Evolutionary conservation across 768 basidiomycete genomes (phyloP).

Genomic region (Collybiopsis luxurians): DNA sequence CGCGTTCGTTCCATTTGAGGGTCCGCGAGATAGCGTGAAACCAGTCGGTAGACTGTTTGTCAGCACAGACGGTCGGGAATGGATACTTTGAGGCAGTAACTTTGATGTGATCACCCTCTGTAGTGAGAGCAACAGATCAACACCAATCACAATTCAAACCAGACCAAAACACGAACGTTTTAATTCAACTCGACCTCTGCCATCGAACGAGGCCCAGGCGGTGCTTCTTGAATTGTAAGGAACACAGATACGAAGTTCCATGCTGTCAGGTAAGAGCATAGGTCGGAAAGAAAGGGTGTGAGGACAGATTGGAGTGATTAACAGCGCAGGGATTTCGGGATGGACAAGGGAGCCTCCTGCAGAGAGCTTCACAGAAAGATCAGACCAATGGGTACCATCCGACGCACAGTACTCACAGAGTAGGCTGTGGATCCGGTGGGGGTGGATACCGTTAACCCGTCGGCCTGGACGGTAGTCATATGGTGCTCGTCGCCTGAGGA

Average conservation of each 20-base stretch:
- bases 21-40: conserved; percentile 96
- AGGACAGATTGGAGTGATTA: conserved; percentile 97
- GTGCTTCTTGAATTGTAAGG: conserved; percentile 98
- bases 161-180: conserved; percentile 64
- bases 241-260: conserved; percentile 98
- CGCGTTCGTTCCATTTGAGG: conserved; percentile 98
- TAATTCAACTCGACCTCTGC: conserved; percentile 92
- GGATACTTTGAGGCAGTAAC: conserved; percentile 96
- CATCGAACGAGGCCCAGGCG: conserved; percentile 99
- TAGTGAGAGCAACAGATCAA: conserved; percentile 4
- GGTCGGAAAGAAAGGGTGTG: conserved; percentile 98
- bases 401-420: conserved; percentile 57
- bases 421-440: conserved; percentile 99
- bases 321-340: conserved; percentile 93
- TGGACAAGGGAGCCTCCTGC: conserved; percentile 98
- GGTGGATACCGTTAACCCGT: conserved; percentile 92
- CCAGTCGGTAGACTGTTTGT: conserved; percentile 98
- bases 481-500: conserved; percentile 92
- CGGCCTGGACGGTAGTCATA: conserved; percentile 98
- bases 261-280: conserved; percentile 97
- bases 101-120: conserved; percentile 99
- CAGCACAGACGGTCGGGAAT: conserved; percentile 97
- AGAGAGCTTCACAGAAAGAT: conserved; percentile 54
- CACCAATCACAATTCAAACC: conserved; percentile 10
- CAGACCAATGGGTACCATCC: neutral